Evolutionary conservation across 106 monocot species (phyloP), one percentile per base, ranked within the genome.

Genomic region (Phalaenopsis aphrodite): DNA sequence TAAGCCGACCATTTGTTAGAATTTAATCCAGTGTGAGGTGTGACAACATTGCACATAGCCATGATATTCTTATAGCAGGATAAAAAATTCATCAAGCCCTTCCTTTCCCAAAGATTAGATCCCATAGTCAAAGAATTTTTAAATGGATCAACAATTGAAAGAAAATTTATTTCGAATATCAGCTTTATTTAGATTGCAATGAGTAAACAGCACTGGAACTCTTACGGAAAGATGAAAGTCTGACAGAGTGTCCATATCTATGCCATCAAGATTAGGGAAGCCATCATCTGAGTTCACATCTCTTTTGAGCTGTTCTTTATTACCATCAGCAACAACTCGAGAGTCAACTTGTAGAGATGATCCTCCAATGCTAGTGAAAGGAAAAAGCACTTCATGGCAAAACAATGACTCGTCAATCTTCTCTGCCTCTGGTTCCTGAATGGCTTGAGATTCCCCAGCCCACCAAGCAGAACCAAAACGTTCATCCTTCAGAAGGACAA

Each of bases 301-400:
- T 49, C 49, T 15, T 48, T 49, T 47, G 24, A 49, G n/a, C 76
- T 23, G 75, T 12, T 75, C 46, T 48, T 45, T 48, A 24, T 15
- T 48, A 4, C 30, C 24, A 17, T 74, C 74, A 42, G 36, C n/a
- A 42, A 17, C 19, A 18, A 43, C 74, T 45, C 5, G 49, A 30
- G 23, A 3, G 14, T 78, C 43, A 37, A 10, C 14, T 47, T 79
- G 84, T 30, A 80, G 68, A 19, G 82, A 84, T 79, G 84, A 42
- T 39, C 82, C 87, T 52, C 72, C 83, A 49, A 49, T 76, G 78
- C 74, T 55, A 81, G 81, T 79, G 24, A 90, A 90, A 77, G 79
- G 83, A 77, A 89, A 89, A 1, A 92, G 86, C 11, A 89, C 94
- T 86, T 98, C 97, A 84, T 90, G 82, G 78, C 97, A 98, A 2